Evolutionary conservation across 768 basidiomycete species (phyloP).

Genomic region (Coprinopsis cinerea): DNA sequence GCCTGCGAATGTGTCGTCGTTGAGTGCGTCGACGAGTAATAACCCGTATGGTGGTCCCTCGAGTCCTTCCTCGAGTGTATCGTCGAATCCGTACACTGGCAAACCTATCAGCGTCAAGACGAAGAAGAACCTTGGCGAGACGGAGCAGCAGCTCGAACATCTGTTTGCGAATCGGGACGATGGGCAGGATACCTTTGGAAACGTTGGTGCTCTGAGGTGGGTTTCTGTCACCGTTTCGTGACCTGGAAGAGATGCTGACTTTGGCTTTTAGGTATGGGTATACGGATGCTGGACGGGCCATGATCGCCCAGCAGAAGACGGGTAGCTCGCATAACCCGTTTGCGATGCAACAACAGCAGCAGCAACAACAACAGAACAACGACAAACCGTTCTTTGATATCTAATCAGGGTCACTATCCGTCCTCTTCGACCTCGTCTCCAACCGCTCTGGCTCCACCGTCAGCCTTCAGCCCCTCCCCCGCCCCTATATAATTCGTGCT

Average conservation of each 20-base stretch:
- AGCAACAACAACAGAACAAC: slow-evolving; percentile 48
- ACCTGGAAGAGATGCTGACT: not conserved
- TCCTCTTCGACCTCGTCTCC: not conserved
- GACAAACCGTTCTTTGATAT: slow-evolving; percentile 84
- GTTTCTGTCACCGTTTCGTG: not conserved
- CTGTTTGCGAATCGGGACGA: slow-evolving; percentile 87
- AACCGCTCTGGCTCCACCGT: not conserved
- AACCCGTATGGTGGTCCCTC: slow-evolving; percentile 23
- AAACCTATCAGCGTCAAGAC: slow-evolving; percentile 34
- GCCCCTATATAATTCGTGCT: not conserved
- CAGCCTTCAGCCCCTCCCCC: not conserved
- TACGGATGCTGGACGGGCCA: slow-evolving; percentile 42
- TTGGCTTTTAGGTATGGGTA: slow-evolving; percentile 45
- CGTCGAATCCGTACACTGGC: slow-evolving; percentile 25
- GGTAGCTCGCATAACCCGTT: slow-evolving; percentile 58
- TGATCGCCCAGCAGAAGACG: slow-evolving; percentile 43
- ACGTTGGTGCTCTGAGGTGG: slow-evolving; percentile 68
- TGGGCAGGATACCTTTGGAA: slow-evolving; percentile 95
- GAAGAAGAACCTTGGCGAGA: slow-evolving; percentile 39
- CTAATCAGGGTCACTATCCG: slow-evolving; percentile 24
- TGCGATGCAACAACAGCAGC: slow-evolving; percentile 52
- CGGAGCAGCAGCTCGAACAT: slow-evolving; percentile 74
- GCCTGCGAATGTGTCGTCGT: slow-evolving; percentile 37
- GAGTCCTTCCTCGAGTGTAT: slow-evolving; percentile 24
- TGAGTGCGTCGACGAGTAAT: slow-evolving; percentile 21